Evolutionary conservation across 805 yeast species (phyloP), one percentile per base, ranked within the genome.

Genomic region (Scheffersomyces ergatensis): DNA sequence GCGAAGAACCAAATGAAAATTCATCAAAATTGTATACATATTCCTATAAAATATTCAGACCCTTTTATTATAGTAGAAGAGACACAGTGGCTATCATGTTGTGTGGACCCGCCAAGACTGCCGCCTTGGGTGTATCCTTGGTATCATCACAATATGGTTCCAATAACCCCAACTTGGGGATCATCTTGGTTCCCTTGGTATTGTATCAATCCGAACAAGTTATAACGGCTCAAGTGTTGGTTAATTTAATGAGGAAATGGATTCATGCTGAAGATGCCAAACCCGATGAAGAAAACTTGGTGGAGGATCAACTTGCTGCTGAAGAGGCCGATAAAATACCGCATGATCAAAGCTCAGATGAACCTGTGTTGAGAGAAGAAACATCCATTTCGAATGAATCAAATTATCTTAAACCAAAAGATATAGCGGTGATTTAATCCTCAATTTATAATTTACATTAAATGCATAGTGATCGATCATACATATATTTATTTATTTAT

Each of bases 61-160:
- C 92, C 1, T 87, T 85, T 52, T 85, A 83, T 60, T 85, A 85
- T 60, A 71, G 73, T 51, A 77, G 82, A 49, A 60, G 68, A 38
- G 96, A 89, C 54, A 78, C 96, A 0, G 86, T 87, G 26, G 74
- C 90, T 11, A 76, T 89, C 37, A 76, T 89, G 84, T 73, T 88
- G 44, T 87, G 96, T 62, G 96, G 95, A 9, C 92, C 95, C 4
- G 96, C 97, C 2, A 89, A 89, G 60, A 89, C 96, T 1, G 96
- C 95, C 0, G 96, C 96, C 0, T 68, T 89, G 38, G 97, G 96
- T 27, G 95, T 89, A 3, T 85, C 95, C 1, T 68, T 89, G 37
- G 72, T 85, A n/a, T 72, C 89, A 1, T 78, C 92, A 0, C 92
- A 85, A 58, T 89, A 87, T 57, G 95, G 95, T 13, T 62, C 77